Evolutionary conservation across 148 eudicot genomes (phyloP).

Genomic region (Spergularia marina): DNA sequence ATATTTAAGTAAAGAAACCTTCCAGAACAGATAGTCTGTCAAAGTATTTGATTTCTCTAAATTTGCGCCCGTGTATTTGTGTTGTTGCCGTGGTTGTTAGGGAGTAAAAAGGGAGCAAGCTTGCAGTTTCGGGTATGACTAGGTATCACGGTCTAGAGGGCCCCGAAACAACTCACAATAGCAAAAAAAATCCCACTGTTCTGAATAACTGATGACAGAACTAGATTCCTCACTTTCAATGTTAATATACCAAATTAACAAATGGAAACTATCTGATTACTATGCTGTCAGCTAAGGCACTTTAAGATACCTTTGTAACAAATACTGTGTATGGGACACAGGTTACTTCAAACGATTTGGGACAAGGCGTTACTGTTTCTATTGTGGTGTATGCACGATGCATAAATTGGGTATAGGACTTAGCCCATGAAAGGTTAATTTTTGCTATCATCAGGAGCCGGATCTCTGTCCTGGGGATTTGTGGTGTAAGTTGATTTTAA

Average conservation of each 20-base stretch:
- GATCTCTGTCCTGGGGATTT: no score
- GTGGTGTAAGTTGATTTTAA: no score
- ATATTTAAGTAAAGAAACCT: neutral
- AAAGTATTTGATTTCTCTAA: neutral
- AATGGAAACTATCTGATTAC: neutral
- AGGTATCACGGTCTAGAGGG: neutral
- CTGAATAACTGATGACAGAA: neutral
- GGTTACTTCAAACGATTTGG: no score
- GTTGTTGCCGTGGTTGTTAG: neutral
- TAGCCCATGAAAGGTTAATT: no score
- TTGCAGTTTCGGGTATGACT: neutral
- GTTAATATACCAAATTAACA: neutral
- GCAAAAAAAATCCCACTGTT: neutral
- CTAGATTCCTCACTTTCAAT: neutral
- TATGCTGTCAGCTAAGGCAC: constrained; percentile 1
- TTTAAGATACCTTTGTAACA: neutral
- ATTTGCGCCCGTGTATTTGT: neutral
- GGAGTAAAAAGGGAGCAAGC: neutral
- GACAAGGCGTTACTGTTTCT: no score
- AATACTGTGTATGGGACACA: no score
- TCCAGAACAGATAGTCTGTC: neutral
- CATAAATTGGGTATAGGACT: no score
- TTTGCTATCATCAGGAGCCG: no score
- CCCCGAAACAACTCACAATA: neutral
- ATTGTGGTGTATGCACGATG: no score